Evolutionary conservation across 768 basidiomycete species (phyloP), one percentile per base, ranked within the genome.

Genomic region (Lentinula boryana): DNA sequence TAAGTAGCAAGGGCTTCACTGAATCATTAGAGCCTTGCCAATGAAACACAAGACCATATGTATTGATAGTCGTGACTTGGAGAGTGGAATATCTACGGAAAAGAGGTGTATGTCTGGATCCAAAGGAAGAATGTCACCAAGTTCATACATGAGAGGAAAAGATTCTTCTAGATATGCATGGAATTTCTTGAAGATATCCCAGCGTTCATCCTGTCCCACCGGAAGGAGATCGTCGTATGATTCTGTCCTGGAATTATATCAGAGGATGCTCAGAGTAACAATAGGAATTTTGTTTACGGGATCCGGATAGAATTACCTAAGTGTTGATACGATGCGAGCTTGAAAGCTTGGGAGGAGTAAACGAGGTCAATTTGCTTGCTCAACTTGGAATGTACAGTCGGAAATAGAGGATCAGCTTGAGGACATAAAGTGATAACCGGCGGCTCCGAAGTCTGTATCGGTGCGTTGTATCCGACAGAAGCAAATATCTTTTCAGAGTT

Each of bases 41-140:
- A 52, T 84, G 80, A 67, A 83, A 89, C 7, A 90, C 70, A 15
- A 93, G 77, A 0, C 83, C 91, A 65, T 88, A 89, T 0, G 84
- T 88, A 69, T 92, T 91, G 66, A 94, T 83, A 64, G 84, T 85
- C 7, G 84, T 85, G 62, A 88, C 76, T 23, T 76, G 66, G 44
- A 92, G 76, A 7, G 71, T 79, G 16, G 75, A 52, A 69, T 89
- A 84, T 13, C 88, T 89, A 41, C 4, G 18, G n/a, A 21, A 33
- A 16, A 55, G 3, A 27, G 7, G 52, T 21, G 5, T n/a, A n/a
- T 27, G 27, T 27, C 3, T 27, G 27, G 18, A 40, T 23, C 12
- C 27, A n/a, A 16, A 27, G 5, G 56, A 16, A n/a, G 6, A 48
- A 6, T 21, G 10, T 10, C n/a, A 38, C 12, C 12, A 51, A 46